Evolutionary conservation across 768 basidiomycete genomes (phyloP).

Genomic region (Lepiota brunneoincarnata): DNA sequence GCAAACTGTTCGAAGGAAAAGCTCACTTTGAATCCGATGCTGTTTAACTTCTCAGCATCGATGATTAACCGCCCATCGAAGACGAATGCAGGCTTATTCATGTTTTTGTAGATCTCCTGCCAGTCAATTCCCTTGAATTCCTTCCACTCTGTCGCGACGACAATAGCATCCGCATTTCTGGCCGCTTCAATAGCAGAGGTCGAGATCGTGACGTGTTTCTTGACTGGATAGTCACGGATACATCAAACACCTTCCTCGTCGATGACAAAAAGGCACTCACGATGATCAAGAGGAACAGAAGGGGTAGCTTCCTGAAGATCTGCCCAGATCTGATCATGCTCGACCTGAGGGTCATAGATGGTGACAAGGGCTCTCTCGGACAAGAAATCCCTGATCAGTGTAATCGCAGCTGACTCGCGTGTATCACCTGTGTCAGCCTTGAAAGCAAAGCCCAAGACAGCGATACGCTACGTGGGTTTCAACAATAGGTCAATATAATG

Average conservation of each 20-base stretch:
- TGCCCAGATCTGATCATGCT: constrained; percentile 81
- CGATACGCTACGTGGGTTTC: constrained; percentile 60
- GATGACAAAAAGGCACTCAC: constrained; percentile 44
- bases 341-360: constrained; percentile 92
- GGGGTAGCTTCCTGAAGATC: constrained; percentile 75
- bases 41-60: constrained; percentile 71
- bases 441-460: constrained; percentile 97
- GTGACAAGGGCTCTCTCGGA: constrained; percentile 83
- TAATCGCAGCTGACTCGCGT: constrained; percentile 94
- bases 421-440: constrained; percentile 99
- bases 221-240: constrained; percentile 46
- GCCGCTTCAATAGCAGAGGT: constrained; percentile 83
- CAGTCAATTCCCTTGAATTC: constrained; percentile 95
- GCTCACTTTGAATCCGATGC: constrained; percentile 87
- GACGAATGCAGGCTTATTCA: constrained; percentile 99
- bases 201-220: constrained; percentile 84
- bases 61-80: constrained; percentile 92
- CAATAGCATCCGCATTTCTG: constrained; percentile 85
- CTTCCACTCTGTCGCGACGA: constrained; percentile 97
- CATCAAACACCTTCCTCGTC: constrained; percentile 1
- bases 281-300: constrained; percentile 53
- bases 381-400: constrained; percentile 91
- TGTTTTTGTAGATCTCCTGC: constrained; percentile 76
- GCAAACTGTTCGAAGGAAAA: neutral
- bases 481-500: constrained; percentile 7